Evolutionary conservation across 805 yeast species (phyloP).

Genomic region (Wickerhamomyces hampshirensis): DNA sequence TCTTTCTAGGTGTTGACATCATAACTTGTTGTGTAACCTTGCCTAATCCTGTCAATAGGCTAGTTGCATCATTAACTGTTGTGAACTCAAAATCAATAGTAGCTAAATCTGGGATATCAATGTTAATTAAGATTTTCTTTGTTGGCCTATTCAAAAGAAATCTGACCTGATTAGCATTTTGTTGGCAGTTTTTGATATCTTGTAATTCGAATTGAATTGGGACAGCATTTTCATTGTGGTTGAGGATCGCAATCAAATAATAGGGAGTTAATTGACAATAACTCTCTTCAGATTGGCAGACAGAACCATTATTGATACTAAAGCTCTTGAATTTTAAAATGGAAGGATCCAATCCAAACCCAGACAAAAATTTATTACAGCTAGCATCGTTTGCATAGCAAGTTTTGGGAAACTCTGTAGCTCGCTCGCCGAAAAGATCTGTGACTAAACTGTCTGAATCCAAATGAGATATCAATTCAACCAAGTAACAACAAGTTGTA

Average conservation of each 20-base stretch:
- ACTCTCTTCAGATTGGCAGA: constrained; percentile 6
- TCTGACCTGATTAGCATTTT: not conserved
- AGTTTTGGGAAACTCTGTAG: constrained; percentile 2
- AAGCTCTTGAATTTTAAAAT: constrained; percentile 10
- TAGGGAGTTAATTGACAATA: constrained; percentile 12
- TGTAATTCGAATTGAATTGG: constrained; percentile 18
- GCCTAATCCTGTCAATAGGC: not conserved
- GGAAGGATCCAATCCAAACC: constrained; percentile 1
- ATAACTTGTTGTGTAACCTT: not conserved
- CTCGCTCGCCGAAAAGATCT: not conserved
- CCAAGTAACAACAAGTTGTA: constrained; percentile 14
- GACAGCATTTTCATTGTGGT: constrained; percentile 14
- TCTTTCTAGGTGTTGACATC: constrained; percentile 21
- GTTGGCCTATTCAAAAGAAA: constrained; percentile 8
- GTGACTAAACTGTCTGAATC: constrained; percentile 1
- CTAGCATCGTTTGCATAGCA: constrained; percentile 17
- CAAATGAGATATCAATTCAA: constrained; percentile 21
- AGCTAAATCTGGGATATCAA: constrained; percentile 3
- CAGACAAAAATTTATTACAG: constrained; percentile 13
- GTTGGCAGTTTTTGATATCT: constrained; percentile 4
- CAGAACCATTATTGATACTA: constrained; percentile 3
- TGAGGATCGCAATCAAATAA: constrained; percentile 12
- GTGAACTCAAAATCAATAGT: constrained; percentile 8
- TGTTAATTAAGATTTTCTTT: constrained; percentile 11
- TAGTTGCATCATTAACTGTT: not conserved